phyloP scores from a whole-genome alignment of 768 basidiomycete species.

The Pulveroboletus sp. region DNA sequence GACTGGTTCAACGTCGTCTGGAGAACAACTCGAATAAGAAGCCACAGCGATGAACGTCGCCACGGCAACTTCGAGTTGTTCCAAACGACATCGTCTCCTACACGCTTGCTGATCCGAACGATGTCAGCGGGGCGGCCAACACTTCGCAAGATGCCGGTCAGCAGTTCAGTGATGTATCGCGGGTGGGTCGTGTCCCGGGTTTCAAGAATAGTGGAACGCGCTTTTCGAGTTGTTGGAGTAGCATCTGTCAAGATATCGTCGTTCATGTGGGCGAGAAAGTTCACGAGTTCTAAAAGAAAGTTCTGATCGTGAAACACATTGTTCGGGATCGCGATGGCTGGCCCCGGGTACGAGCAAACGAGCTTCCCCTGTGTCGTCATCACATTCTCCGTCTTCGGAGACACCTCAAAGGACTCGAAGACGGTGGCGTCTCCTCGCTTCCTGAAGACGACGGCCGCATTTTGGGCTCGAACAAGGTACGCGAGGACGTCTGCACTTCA shows the following conservation, averaged over 20 bases:
- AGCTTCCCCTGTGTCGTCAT: slow-evolving; percentile 42
- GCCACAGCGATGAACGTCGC: slow-evolving; percentile 51
- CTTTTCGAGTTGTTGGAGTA: slow-evolving; percentile 35
- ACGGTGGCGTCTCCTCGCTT: slow-evolving; percentile 23
- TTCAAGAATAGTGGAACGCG: slow-evolving; percentile 33
- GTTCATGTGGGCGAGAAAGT: slow-evolving; percentile 35
- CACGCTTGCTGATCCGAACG: slow-evolving; percentile 40
- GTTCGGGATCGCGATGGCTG: slow-evolving; percentile 37
- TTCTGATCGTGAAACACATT: slow-evolving; percentile 21
- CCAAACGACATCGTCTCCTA: slow-evolving; percentile 50
- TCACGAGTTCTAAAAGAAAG: slow-evolving; percentile 35
- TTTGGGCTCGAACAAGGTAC: slow-evolving; percentile 44
- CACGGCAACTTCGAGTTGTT: slow-evolving; percentile 38
- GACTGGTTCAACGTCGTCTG: slow-evolving; percentile 34
- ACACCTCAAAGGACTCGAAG: slow-evolving; percentile 48
- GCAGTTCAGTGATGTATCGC: slow-evolving; percentile 44
- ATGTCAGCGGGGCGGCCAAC: slow-evolving; percentile 31
- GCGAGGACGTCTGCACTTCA: slow-evolving; percentile 32
- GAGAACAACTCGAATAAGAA: slow-evolving; percentile 43
- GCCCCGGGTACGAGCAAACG: slow-evolving; percentile 44
- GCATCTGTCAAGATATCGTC: slow-evolving; percentile 32
- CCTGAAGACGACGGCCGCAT: slow-evolving; percentile 44
- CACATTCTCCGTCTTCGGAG: slow-evolving; percentile 33
- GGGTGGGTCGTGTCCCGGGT: slow-evolving; percentile 38
- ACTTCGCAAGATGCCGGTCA: slow-evolving; percentile 43